A percentile compares a stretch with the other conserved stretches of the same genome.
Evolutionary conservation across 805 yeast species (phyloP).

Genomic region (Cyberlindnera mycetangii): DNA sequence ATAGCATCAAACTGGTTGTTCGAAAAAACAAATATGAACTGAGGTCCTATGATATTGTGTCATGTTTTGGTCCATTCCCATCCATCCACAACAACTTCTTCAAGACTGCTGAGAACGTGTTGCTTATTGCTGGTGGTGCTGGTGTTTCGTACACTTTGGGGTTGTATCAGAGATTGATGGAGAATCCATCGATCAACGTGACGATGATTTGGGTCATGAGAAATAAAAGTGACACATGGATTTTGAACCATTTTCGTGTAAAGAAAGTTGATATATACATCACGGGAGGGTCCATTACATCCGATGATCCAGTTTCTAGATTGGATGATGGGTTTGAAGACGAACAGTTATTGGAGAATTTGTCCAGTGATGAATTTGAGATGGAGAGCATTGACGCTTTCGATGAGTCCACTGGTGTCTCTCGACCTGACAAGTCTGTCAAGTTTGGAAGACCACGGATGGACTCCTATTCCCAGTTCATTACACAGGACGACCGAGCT

Average conservation of each 20-base stretch:
- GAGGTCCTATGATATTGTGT: conserved; percentile 32
- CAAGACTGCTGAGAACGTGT: conserved; percentile 46
- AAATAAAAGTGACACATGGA: conserved; percentile 43
- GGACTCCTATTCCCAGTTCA: conserved; percentile 26
- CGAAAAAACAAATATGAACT: conserved; percentile 37
- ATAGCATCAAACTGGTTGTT: conserved; percentile 42
- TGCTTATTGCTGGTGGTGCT: conserved; percentile 67
- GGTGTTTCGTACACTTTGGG: conserved; percentile 67
- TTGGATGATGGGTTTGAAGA: conserved; percentile 12
- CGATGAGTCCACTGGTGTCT: conserved; percentile 12
- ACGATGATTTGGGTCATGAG: conserved; percentile 55
- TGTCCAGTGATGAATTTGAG: conserved; percentile 25
- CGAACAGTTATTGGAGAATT: conserved; percentile 21
- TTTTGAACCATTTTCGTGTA: conserved; percentile 38
- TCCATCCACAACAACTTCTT: conserved; percentile 45
- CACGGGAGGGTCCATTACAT: conserved; percentile 27
- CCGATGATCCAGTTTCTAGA: conserved; percentile 10
- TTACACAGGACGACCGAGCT: conserved; percentile 29
- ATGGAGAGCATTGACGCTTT: conserved; percentile 24
- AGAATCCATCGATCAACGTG: conserved; percentile 29
- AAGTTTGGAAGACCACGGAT: conserved; percentile 42
- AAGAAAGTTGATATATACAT: conserved; percentile 38
- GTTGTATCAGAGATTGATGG: conserved; percentile 39
- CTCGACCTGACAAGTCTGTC: conserved; percentile 6
- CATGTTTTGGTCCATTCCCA: conserved; percentile 42